Evolutionary conservation across 139 green algal species (phyloP), one percentile per base, ranked within the genome.

Genomic region (Chlamydomonas sphaeroides): DNA sequence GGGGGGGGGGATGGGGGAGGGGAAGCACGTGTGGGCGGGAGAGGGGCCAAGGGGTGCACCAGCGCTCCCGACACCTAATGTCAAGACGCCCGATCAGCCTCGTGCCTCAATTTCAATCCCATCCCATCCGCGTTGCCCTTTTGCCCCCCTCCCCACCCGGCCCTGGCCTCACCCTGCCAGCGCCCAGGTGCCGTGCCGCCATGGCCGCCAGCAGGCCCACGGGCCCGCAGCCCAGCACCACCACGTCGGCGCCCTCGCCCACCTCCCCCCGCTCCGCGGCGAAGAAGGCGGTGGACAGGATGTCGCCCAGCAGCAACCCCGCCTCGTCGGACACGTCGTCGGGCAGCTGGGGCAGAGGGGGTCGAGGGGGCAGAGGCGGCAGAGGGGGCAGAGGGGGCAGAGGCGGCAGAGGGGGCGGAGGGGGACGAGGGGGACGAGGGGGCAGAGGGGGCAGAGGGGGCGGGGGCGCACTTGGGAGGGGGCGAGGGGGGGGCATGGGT

Each of bases 141-240:
- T 3, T 48, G 5, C 65, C 32, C 20, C 59, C 75, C 25, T 66
- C 65, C 65, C 15, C 36, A 26, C 59, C 30, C n/a, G 32, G 5
- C 62, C 33, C 35, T 30, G 14, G 5, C 2, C 74, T 63, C 63
- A 87, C 88, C 85, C 84, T 84, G 3, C 39, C 38, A 2, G 85
- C 87, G 6, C 85, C 84, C 33, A 83, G 72, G 32, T 88, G 65
- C 15, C 74, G 74, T 14, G 79, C 86, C 42, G 85, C 87, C n/a
- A 96, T 71, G 11, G 91, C 68, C 0, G 92, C 87, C 68, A 96
- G 83, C 35, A 93, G 85, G 17, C 92, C 93, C 5, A 96, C 93
- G 5, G 93, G 93, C 32, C 93, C 93, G 69, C 91, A 94, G 41
- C 93, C 93, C 56, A 95, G 76, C 56, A 96, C 90, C 28, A 80